These are phyloP conservation scores for Stemphylium vesicarium DNA, from an alignment of 2,329 filamentous ascomycete genomes.

Conservation along the genomic window DNA sequence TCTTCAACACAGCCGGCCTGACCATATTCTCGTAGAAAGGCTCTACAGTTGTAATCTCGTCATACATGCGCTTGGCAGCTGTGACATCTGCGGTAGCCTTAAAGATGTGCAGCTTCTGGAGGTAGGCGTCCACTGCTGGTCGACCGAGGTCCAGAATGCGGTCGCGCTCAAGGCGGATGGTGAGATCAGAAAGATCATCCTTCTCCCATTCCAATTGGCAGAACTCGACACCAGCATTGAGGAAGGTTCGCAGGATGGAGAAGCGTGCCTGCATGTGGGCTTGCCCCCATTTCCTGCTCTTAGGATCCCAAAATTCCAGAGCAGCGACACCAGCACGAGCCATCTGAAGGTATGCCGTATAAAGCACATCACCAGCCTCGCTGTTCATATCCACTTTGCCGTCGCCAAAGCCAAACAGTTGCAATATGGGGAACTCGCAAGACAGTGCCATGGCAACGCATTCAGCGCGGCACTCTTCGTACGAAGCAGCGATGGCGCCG, in stretches of 20 bases:
- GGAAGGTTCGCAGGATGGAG: conserved; percentile 83
- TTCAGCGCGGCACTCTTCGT: conserved; percentile 94
- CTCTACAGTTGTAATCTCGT: conserved; percentile 81
- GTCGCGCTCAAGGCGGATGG: conserved; percentile 79
- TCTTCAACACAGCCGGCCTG: conserved; percentile 73
- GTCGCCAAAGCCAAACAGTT: conserved; percentile 91
- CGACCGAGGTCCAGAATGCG: conserved; percentile 87
- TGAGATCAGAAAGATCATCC: conserved; percentile 79
- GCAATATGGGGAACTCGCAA: conserved; percentile 85
- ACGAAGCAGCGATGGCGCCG: conserved; percentile 82
- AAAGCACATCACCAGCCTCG: conserved; percentile 85
- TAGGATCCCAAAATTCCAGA: conserved; percentile 94
- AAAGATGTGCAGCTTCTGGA: conserved; percentile 91
- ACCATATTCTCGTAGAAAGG: conserved; percentile 86
- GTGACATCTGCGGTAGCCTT: conserved; percentile 87
- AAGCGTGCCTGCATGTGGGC: conserved; percentile 87
- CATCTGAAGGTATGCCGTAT: conserved; percentile 89
- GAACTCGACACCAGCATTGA: conserved; percentile 85
- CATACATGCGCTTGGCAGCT: conserved; percentile 79
- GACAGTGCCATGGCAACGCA: conserved; percentile 90
- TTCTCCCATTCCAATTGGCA: conserved; percentile 78
- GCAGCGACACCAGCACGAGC: conserved; percentile 88
- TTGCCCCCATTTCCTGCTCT: conserved; percentile 89
- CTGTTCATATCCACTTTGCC: conserved; percentile 74
- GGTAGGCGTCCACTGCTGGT: conserved; percentile 80